These are phyloP conservation scores for Glonium stellatum DNA, from an alignment of 495 filamentous ascomycete species.

Conservation along the genomic window DNA sequence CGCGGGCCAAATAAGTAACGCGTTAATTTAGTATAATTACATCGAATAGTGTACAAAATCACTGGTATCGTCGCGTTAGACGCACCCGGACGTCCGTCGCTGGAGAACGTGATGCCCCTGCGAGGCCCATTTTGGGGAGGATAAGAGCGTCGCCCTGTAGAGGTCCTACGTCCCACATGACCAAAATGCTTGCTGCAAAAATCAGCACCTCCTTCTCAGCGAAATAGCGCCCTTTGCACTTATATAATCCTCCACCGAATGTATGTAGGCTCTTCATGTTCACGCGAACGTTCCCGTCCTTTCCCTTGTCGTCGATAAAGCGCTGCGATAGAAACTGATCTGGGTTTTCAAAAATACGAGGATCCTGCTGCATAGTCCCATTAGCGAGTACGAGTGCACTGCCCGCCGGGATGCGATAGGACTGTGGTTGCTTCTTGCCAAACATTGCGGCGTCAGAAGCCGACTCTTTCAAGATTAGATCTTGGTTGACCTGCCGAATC, in stretches of 20 bases:
- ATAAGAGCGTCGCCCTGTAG: constrained; percentile 3
- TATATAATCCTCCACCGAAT: constrained; percentile 13
- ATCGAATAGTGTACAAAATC: neutral
- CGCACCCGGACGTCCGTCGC: constrained; percentile 9
- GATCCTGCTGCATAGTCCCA: constrained; percentile 16
- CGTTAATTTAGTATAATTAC: no score
- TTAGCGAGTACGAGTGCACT: constrained; percentile 11
- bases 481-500: constrained; percentile 12
- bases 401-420: constrained; percentile 12
- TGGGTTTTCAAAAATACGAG: constrained; percentile 11
- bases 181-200: constrained; percentile 9
- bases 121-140: constrained; percentile 9
- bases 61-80: constrained; percentile 6
- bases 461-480: constrained; percentile 7
- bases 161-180: constrained; percentile 15
- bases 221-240: constrained; percentile 17
- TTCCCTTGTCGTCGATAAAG: constrained; percentile 7
- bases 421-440: constrained; percentile 13
- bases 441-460: constrained; percentile 9
- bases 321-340: constrained; percentile 9
- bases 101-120: constrained; percentile 7
- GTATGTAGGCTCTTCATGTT: constrained; percentile 13
- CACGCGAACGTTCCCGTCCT: constrained; percentile 1
- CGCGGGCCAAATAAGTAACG: no score
- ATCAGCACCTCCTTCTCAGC: constrained; percentile 17